Evolutionary conservation across 345 rosid species (phyloP).

Genomic region (Raphanus raphanistrum): DNA sequence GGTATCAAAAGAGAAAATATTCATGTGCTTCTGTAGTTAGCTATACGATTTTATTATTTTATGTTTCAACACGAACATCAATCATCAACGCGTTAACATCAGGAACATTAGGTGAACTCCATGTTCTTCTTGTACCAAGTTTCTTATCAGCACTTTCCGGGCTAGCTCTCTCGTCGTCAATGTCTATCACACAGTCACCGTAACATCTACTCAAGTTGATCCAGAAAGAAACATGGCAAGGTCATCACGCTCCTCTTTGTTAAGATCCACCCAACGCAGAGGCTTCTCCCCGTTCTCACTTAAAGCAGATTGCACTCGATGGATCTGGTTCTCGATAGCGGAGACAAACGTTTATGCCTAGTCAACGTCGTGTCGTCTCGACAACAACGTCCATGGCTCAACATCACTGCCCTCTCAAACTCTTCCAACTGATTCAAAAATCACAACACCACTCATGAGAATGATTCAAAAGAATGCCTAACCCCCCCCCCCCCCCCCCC

Average conservation of each 20-base stretch:
- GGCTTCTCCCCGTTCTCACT: constrained; percentile 64
- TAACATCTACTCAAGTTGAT: neutral
- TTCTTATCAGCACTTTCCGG: constrained; percentile 34
- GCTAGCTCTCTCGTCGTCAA: constrained; percentile 42
- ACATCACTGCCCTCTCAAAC: constrained; percentile 74
- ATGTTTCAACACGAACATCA: constrained; percentile 38
- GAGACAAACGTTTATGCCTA: constrained; percentile 68
- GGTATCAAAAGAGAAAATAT: too few relatives aligned
- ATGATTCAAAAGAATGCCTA: neutral
- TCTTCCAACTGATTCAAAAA: constrained; percentile 64
- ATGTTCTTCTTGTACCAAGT: constrained; percentile 51
- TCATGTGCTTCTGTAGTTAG: too few relatives aligned
- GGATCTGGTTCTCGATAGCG: constrained; percentile 71
- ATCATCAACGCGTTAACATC: constrained; percentile 58
- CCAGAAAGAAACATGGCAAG: constrained; percentile 82
- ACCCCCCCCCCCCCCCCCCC: too few relatives aligned
- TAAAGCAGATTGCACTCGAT: constrained; percentile 57
- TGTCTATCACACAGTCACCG: constrained; percentile 27
- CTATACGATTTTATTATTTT: too few relatives aligned
- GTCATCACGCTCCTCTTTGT: constrained; percentile 82
- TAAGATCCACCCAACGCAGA: constrained; percentile 67
- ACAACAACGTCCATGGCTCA: constrained; percentile 56
- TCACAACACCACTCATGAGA: neutral
- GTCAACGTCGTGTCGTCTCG: constrained; percentile 50
- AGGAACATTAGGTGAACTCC: constrained; percentile 59